Evolutionary conservation across 352 stramenopile species (phyloP), one percentile per base, ranked within the genome.

Genomic region (Phytophthora pini): DNA sequence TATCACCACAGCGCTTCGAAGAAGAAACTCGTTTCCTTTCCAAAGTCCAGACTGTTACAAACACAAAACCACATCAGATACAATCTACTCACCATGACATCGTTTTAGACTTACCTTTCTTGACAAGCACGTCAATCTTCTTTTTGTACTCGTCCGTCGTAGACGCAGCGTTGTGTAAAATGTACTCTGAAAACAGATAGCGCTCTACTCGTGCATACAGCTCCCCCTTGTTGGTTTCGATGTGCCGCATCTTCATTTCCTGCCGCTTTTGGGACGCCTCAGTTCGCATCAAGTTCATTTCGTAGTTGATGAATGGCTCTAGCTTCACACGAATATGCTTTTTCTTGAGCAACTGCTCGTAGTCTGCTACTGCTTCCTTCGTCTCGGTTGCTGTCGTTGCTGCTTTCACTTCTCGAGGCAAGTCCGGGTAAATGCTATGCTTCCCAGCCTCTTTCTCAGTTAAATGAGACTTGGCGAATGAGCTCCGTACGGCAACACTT

Each of bases 231-330:
- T 91, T 90, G 24, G 80, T 82, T 46, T 90, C 87, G 55, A 94
- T 93, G 48, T 83, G 84, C 38, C 88, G 81, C 87, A 94, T 94
- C 59, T 93, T 94, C 56, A 81, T 83, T 52, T 92, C 82, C 68
- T 94, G 82, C 3, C 82, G 79, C 57, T 92, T 94, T 56, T 94
- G 82, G 9, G 84, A 85, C 15, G 84, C 82, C 53, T 91, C 84
- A 3, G 84, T 80, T 39, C 80, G 79, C 74, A 94, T 72, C 15
- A 94, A 71, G 39, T 86, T 94, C 69, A 93, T 93, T 57, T 94
- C 87, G 29, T 89, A 94, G 61, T 92, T 94, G 24, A 88, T 70
- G 41, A 92, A 88, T 15, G 87, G 87, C 44, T 94, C 87, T 22
- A 94, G 55, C 61, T 93, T 92, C 38, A 94, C 88, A 31, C 72